These are phyloP conservation scores for Gossypium davidsonii DNA, from an alignment of 441 rosid genomes.

Conservation along the genomic window DNA sequence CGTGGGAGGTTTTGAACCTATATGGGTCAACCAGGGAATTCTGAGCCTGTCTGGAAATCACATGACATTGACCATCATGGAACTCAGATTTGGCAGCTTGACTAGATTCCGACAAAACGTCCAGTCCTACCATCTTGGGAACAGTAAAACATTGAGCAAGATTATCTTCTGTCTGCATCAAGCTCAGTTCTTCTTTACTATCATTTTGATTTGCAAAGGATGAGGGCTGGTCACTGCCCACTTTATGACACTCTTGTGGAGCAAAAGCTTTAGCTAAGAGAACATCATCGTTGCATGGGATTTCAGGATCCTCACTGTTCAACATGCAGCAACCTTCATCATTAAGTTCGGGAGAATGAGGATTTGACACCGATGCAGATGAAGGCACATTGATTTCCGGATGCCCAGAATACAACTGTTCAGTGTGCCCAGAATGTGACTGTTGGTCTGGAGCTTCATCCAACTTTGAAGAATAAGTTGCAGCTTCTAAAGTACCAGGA, in stretches of 20 bases:
- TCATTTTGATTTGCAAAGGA: conserved; percentile 13
- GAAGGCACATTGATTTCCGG: conserved; percentile 27
- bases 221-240: conserved; percentile 10
- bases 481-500: conserved; percentile 16
- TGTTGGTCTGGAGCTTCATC: conserved; percentile 22
- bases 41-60: conserved; percentile 14
- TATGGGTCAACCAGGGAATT: conserved; percentile 9
- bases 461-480: conserved; percentile 15
- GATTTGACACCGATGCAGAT: conserved; percentile 10
- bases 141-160: conserved; percentile 11
- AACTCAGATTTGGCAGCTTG: conserved; percentile 28
- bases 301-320: conserved; percentile 46
- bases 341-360: conserved; percentile 16
- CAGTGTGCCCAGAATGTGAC: conserved; percentile 14
- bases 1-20: conserved; percentile 15
- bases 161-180: conserved; percentile 27
- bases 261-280: conserved; percentile 13
- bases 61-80: conserved; percentile 16
- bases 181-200: conserved; percentile 18
- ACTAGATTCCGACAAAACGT: conserved; percentile 17
- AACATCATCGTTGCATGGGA: conserved; percentile 40
- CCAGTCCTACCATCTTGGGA: conserved; percentile 13
- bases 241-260: neutral
- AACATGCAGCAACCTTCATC: conserved; percentile 24
- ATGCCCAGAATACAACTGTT: conserved; percentile 15